phyloP scores from a whole-genome alignment of 83 land plant genomes.

The Picea engelmannii region DNA sequence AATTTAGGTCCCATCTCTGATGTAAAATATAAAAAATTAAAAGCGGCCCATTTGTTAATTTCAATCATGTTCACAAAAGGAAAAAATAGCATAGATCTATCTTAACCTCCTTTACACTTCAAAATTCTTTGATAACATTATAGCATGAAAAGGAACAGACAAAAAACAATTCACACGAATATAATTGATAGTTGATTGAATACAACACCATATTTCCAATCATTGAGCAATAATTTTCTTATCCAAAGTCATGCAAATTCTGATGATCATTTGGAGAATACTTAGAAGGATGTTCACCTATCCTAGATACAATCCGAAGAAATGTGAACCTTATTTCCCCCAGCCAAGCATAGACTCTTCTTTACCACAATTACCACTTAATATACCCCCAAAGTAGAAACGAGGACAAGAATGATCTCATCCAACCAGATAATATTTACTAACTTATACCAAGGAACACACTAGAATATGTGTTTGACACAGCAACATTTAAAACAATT shows the following conservation, averaged over 20 bases:
- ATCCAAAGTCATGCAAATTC: constrained; percentile 6
- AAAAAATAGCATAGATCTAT: too few species aligned
- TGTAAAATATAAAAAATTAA: too few species aligned
- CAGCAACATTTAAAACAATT: not conserved
- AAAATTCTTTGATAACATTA: too few species aligned
- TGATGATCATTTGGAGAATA: not conserved
- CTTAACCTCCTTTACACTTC: too few species aligned
- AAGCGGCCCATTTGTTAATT: too few species aligned
- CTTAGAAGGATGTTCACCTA: too few species aligned
- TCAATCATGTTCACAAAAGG: too few species aligned
- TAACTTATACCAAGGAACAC: not conserved
- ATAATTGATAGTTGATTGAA: too few species aligned
- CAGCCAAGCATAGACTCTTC: not conserved
- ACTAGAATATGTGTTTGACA: not conserved
- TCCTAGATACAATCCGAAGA: not conserved
- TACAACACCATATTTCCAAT: too few species aligned
- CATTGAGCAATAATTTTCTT: not conserved
- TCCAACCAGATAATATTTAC: not conserved
- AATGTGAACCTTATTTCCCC: not conserved
- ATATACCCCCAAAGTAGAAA: not conserved
- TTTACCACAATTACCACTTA: not conserved
- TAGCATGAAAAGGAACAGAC: too few species aligned
- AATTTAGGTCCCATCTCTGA: too few species aligned
- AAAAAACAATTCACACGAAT: too few species aligned
- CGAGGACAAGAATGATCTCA: not conserved